A percentile compares a stretch with the other conserved stretches of the same genome.
Conservation (phyloP, 495 filamentous ascomycete genomes). For the Xylaria palmicola region DNA sequence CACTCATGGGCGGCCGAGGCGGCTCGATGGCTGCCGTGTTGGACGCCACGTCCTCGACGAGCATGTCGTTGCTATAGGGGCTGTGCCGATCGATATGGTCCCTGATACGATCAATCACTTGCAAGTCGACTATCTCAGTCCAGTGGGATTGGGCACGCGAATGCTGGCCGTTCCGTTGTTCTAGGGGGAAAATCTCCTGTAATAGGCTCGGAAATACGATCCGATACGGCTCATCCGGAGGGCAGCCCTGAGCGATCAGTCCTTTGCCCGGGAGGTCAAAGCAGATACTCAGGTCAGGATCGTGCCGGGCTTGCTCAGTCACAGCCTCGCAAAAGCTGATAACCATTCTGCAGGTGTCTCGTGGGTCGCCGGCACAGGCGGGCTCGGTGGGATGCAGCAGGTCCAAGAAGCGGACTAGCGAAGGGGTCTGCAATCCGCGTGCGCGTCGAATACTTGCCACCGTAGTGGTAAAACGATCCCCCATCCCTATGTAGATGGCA, state of each 20-base stretch:
- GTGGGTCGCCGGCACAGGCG: not conserved
- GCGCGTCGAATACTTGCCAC: not conserved
- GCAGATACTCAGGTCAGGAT: not conserved
- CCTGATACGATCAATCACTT: not conserved
- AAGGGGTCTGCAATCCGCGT: not conserved
- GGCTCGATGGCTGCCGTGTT: not conserved
- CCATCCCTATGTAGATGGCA: not conserved
- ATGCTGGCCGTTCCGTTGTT: too few relatives aligned
- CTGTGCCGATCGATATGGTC: not conserved
- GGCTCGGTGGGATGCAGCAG: not conserved
- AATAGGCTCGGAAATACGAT: not conserved
- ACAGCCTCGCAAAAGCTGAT: not conserved
- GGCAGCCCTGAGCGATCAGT: not conserved
- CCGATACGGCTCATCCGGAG: not conserved
- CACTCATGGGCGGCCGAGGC: not conserved
- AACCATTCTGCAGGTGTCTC: not conserved
- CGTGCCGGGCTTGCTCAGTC: not conserved
- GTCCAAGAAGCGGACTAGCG: not conserved
- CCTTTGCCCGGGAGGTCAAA: not conserved
- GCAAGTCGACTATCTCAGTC: not conserved
- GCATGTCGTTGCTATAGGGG: not conserved
- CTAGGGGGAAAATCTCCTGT: not conserved
- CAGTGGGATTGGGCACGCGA: not conserved
- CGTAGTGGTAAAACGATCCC: not conserved
- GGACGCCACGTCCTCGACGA: not conserved